Percentiles rank a stretch among this genome's conserved stretches.
Conservation (phyloP, 495 filamentous ascomycete genomes). For the Terfezia claveryi region DNA sequence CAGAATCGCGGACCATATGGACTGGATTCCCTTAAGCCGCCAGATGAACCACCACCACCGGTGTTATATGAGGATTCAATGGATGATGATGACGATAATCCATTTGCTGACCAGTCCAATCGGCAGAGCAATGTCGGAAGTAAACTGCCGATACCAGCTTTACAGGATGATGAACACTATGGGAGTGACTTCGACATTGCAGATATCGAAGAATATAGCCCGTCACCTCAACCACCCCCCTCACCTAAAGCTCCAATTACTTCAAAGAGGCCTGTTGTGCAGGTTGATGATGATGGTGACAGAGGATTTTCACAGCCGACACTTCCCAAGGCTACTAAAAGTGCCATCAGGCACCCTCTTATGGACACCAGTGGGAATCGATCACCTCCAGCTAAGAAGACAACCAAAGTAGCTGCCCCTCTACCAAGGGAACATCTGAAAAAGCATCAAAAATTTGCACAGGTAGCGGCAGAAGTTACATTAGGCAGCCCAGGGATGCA, state of each 20-base stretch:
- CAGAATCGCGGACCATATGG: background rate
- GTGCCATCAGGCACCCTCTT: background rate
- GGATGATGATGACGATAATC: background rate
- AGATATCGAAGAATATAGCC: slow-evolving; percentile 1
- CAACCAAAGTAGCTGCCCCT: background rate
- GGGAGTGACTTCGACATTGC: slow-evolving; percentile 14
- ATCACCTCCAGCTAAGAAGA: background rate
- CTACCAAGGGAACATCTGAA: background rate
- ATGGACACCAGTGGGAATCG: background rate
- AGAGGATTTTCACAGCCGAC: too few relatives aligned
- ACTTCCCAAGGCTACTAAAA: too few relatives aligned
- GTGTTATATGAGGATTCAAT: background rate
- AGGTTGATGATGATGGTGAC: too few relatives aligned
- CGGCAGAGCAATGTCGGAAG: too few relatives aligned
- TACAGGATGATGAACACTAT: slow-evolving; percentile 17
- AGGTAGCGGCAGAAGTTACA: background rate
- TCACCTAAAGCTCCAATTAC: too few relatives aligned
- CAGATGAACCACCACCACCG: slow-evolving; percentile 2
- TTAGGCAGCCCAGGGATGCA: slow-evolving; percentile 17
- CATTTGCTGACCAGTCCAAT: too few relatives aligned
- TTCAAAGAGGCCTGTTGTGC: too few relatives aligned
- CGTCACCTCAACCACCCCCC: too few relatives aligned
- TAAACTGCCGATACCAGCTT: slow-evolving; percentile 7
- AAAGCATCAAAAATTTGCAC: background rate
- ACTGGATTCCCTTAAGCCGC: background rate